Percentiles rank a stretch among this genome's conserved stretches.
Conservation (phyloP, 139 green algal species). For the Chlamydomonas schloesseri region DNA sequence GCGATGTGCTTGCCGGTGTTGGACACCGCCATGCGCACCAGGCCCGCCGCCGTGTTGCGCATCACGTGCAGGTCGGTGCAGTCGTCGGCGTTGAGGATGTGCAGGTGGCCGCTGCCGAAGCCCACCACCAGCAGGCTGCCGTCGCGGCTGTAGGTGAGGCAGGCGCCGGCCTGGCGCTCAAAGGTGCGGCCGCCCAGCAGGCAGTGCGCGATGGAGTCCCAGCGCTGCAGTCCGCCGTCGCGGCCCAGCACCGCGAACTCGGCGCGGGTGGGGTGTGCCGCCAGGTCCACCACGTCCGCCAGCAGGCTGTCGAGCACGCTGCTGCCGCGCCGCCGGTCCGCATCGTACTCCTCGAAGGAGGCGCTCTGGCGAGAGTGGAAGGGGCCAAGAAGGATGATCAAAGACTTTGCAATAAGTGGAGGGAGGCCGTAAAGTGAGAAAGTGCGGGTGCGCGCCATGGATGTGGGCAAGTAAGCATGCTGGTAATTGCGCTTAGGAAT, state of each 20-base stretch:
- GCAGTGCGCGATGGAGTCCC: constrained; percentile 58
- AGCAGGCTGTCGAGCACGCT: constrained; percentile 46
- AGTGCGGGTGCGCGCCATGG: too few species aligned
- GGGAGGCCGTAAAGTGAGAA: too few species aligned
- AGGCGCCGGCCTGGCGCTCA: neutral
- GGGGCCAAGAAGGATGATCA: neutral
- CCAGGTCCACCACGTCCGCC: constrained; percentile 51
- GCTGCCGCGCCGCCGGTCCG: constrained; percentile 33
- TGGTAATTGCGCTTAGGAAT: too few species aligned
- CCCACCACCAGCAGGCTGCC: constrained; percentile 54
- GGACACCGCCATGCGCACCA: constrained; percentile 40
- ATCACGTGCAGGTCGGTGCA: constrained; percentile 39
- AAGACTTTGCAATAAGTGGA: too few species aligned
- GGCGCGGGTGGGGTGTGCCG: constrained; percentile 59
- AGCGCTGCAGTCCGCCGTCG: constrained; percentile 58
- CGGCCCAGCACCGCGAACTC: constrained; percentile 54
- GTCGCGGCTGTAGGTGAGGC: constrained; percentile 57
- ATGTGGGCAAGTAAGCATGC: too few species aligned
- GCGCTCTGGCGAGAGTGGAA: constrained; percentile 1
- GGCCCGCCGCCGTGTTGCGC: constrained; percentile 44
- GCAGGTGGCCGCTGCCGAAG: constrained; percentile 51
- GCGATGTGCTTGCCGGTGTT: constrained; percentile 58
- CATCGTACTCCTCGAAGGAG: constrained; percentile 64
- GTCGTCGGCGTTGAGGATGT: constrained; percentile 45
- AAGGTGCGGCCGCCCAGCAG: constrained; percentile 39